Conservation (phyloP, 2,329 filamentous ascomycete species). For the Talaromyces atroroseus region DNA sequence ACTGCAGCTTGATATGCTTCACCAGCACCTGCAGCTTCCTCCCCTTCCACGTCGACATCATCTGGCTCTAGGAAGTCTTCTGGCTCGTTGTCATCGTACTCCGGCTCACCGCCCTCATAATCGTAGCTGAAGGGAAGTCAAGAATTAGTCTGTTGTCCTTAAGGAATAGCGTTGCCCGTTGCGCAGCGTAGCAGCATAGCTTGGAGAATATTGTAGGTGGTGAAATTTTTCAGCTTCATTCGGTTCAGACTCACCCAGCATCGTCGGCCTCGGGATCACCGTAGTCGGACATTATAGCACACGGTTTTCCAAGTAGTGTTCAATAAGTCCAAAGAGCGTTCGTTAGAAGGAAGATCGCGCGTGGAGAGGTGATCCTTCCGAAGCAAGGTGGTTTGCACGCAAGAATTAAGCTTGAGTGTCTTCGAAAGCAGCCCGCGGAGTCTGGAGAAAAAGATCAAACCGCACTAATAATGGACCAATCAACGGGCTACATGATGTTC, state of each 20-base stretch:
- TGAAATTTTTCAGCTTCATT: background rate
- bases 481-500: conserved; percentile 2
- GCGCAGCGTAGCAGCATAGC: background rate
- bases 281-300: conserved; percentile 63
- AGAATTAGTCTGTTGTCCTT: conserved; percentile 17
- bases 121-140: conserved; percentile 36
- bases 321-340: background rate
- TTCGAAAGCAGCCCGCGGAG: conserved; percentile 3
- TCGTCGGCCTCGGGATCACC: conserved; percentile 60
- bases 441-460: conserved; percentile 9
- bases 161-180: background rate
- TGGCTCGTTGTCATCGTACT: conserved; percentile 63
- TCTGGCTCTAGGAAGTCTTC: conserved; percentile 55
- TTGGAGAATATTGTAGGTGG: background rate
- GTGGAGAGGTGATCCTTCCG: background rate
- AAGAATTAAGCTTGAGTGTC: background rate
- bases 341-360: background rate
- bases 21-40: conserved; percentile 33
- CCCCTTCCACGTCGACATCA: conserved; percentile 50
- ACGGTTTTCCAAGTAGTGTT: background rate
- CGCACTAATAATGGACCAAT: conserved; percentile 6
- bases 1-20: conserved; percentile 34
- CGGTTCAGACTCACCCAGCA: conserved; percentile 46
- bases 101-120: conserved; percentile 54
- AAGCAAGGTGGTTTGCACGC: background rate